Conservation (phyloP, 2,329 filamentous ascomycete species). For the Penicillium capsulatum region DNA sequence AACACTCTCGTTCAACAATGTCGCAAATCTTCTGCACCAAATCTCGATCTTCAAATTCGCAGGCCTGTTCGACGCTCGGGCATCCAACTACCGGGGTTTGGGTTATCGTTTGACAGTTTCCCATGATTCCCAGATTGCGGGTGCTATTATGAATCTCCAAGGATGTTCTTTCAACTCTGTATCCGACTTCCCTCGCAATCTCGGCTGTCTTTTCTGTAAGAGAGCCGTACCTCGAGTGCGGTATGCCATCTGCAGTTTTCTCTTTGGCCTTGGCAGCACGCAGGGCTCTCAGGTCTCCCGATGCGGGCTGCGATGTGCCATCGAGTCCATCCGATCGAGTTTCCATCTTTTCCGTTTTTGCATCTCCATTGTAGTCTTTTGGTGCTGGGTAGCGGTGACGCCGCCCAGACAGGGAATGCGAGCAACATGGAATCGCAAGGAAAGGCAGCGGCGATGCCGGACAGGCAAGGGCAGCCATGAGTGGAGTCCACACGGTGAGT, state of each 20-base stretch:
- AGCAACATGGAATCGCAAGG: conserved; percentile 93
- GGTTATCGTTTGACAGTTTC: conserved; percentile 46
- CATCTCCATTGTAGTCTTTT: conserved; percentile 16
- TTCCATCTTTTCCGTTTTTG: conserved; percentile 42
- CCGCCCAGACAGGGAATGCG: conserved; percentile 74
- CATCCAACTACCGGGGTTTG: conserved; percentile 11
- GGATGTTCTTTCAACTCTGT: conserved; percentile 74
- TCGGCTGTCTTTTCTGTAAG: conserved; percentile 72
- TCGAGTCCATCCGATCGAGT: conserved; percentile 9
- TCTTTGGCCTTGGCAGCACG: conserved; percentile 34
- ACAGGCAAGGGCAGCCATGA: conserved; percentile 64
- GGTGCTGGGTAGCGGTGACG: conserved; percentile 55
- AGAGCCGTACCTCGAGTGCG: conserved; percentile 72
- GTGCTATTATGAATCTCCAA: conserved; percentile 90
- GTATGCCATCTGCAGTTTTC: conserved; percentile 30
- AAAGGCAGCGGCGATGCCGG: conserved; percentile 66
- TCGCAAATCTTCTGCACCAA: conserved; percentile 51
- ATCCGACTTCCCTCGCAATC: conserved; percentile 69
- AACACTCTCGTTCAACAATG: conserved; percentile 56
- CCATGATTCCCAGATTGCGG: conserved; percentile 76
- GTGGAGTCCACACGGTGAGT: conserved; percentile 90
- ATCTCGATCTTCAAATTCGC: background rate
- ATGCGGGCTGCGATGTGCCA: conserved; percentile 28
- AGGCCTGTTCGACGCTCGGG: background rate
- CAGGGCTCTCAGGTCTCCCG: conserved; percentile 41